Evolutionary conservation across 140 eudicot genomes (phyloP).

Genomic region (Oenanthe javanica): DNA sequence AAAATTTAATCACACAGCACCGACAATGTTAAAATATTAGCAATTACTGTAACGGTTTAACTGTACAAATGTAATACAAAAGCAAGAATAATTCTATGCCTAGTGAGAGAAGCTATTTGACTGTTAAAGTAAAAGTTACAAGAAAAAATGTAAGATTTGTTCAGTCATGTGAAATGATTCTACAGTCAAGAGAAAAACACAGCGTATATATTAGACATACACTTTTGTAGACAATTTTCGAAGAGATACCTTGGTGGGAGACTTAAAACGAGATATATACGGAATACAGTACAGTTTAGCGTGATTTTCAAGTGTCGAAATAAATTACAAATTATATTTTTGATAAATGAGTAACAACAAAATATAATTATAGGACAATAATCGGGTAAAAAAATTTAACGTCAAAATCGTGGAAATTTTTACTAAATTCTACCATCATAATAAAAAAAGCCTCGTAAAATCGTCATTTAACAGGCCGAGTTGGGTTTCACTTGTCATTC

Average conservation of each 20-base stretch:
- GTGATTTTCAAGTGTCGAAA: background rate
- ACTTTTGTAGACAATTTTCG: background rate
- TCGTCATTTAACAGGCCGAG: too few relatives aligned
- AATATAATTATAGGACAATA: background rate
- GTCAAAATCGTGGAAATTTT: too few relatives aligned
- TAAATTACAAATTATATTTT: background rate
- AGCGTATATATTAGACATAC: background rate
- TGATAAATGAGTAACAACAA: background rate
- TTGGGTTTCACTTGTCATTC: too few relatives aligned
- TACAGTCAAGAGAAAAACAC: background rate
- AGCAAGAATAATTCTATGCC: background rate
- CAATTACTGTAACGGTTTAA: background rate
- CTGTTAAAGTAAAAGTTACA: background rate
- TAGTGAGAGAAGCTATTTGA: background rate
- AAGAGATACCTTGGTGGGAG: background rate
- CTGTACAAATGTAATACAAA: background rate
- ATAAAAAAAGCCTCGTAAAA: too few relatives aligned
- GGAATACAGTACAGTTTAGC: too few relatives aligned
- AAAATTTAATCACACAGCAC: slow-evolving; percentile 10
- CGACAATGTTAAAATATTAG: background rate
- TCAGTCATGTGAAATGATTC: slow-evolving; percentile 4
- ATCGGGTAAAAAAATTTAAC: too few relatives aligned
- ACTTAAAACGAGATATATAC: too few relatives aligned
- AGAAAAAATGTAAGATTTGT: background rate
- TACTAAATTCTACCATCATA: too few relatives aligned